These are phyloP conservation scores for Parietaria judaica DNA, from an alignment of 306 rosid genomes.

Conservation along the genomic window DNA sequence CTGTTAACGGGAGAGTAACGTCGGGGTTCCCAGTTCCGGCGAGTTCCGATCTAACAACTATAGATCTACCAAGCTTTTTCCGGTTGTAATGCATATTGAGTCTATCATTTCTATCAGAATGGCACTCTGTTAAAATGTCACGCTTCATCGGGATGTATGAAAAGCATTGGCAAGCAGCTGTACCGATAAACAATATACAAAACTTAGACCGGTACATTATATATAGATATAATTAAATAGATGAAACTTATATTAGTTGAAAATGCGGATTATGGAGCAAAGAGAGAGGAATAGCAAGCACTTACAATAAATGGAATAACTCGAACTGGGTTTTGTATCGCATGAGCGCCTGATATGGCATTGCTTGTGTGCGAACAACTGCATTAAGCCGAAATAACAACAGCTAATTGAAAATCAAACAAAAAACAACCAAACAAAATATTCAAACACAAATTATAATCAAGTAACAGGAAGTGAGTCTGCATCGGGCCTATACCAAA, in stretches of 20 bases:
- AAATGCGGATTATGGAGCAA: background rate
- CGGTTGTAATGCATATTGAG: constrained; percentile 18
- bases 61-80: constrained; percentile 24
- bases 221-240: no score
- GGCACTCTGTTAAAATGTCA: constrained; percentile 17
- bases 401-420: background rate
- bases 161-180: constrained; percentile 39
- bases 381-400: constrained; percentile 23
- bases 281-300: background rate
- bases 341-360: constrained; percentile 15
- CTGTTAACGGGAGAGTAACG: constrained; percentile 38
- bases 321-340: constrained; percentile 7
- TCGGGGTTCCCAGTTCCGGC: constrained; percentile 43
- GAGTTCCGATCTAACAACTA: constrained; percentile 53
- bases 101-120: constrained; percentile 23
- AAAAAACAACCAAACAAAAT: background rate
- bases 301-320: constrained; percentile 31
- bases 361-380: constrained; percentile 28
- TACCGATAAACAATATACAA: constrained; percentile 4
- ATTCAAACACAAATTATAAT: background rate
- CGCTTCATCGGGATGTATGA: constrained; percentile 26
- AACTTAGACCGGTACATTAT: no score
- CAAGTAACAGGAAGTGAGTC: background rate
- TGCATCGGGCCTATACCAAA: background rate
- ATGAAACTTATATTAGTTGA: background rate